These are phyloP conservation scores for Thalassiosira profunda DNA, from an alignment of 108 stramenopile genomes.

Conservation along the genomic window DNA sequence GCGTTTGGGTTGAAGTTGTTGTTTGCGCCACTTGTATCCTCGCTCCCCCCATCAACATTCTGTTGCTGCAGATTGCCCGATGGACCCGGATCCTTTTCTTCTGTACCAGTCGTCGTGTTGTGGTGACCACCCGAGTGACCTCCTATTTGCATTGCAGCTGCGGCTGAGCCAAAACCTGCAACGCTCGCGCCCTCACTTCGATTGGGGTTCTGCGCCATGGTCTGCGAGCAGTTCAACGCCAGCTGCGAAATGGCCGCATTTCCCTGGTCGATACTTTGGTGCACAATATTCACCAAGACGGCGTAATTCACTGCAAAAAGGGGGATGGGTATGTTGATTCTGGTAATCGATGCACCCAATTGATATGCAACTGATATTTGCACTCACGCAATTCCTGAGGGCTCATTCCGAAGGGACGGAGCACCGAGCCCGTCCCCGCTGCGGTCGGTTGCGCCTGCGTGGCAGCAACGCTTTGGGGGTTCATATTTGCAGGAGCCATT, in stretches of 20 bases:
- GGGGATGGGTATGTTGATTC: not conserved
- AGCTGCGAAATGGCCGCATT: conserved; percentile 1
- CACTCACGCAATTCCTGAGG: conserved; percentile 15
- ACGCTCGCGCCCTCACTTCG: not conserved
- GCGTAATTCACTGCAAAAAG: not conserved
- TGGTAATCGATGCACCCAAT: not conserved
- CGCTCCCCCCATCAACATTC: too few relatives aligned
- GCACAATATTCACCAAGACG: conserved; percentile 25
- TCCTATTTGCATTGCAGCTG: too few relatives aligned
- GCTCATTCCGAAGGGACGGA: conserved; percentile 15
- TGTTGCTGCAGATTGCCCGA: too few relatives aligned
- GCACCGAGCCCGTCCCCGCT: too few relatives aligned
- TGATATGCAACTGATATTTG: not conserved
- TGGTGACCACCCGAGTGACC: too few relatives aligned
- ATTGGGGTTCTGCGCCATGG: not conserved
- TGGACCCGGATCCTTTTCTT: too few relatives aligned
- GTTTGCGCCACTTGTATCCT: too few relatives aligned
- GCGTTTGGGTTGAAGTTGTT: too few relatives aligned
- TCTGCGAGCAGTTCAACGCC: not conserved
- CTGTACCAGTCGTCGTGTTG: too few relatives aligned
- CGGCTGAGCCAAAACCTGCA: too few relatives aligned
- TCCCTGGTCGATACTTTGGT: conserved; percentile 12
- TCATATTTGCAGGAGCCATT: not conserved
- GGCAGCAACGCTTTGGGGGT: not conserved
- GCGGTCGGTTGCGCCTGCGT: not conserved